Evolutionary conservation across 2,329 filamentous ascomycete genomes (phyloP).

Genomic region (Fusarium sp.): DNA sequence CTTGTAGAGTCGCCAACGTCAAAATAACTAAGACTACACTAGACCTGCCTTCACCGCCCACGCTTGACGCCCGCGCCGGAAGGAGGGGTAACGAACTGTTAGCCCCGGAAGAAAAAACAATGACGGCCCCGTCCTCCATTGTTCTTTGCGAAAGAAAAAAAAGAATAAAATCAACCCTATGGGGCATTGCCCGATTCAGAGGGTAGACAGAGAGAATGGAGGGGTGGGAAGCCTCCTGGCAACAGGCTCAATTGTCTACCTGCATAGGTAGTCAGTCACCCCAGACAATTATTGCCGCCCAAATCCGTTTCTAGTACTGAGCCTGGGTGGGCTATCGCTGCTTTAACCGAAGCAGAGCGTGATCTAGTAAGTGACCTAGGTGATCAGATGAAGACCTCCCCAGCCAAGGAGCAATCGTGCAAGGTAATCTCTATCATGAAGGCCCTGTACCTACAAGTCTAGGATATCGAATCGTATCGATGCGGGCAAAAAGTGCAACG

Average conservation of each 20-base stretch:
- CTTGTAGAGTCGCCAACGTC: constrained; percentile 38
- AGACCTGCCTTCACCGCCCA: constrained; percentile 47
- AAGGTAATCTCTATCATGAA: no score
- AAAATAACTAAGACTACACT: constrained; percentile 39
- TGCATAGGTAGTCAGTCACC: background rate
- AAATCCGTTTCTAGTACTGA: background rate
- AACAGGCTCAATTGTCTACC: background rate
- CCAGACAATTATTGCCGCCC: background rate
- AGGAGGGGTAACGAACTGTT: constrained; percentile 43
- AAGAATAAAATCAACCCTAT: no score
- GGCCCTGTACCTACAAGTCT: no score
- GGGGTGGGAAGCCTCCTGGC: background rate
- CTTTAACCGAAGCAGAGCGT: background rate
- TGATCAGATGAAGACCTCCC: no score
- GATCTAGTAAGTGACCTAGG: background rate
- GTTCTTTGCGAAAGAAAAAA: background rate
- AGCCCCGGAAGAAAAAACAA: background rate
- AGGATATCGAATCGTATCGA: no score
- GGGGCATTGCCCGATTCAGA: background rate
- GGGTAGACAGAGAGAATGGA: background rate
- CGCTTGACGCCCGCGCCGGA: constrained; percentile 30
- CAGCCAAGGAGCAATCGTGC: no score
- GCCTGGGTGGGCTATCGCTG: background rate
- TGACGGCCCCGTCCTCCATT: constrained; percentile 1
- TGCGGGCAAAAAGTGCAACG: no score